phyloP scores from a whole-genome alignment of 306 rosid species.

The Castanea sativa region DNA sequence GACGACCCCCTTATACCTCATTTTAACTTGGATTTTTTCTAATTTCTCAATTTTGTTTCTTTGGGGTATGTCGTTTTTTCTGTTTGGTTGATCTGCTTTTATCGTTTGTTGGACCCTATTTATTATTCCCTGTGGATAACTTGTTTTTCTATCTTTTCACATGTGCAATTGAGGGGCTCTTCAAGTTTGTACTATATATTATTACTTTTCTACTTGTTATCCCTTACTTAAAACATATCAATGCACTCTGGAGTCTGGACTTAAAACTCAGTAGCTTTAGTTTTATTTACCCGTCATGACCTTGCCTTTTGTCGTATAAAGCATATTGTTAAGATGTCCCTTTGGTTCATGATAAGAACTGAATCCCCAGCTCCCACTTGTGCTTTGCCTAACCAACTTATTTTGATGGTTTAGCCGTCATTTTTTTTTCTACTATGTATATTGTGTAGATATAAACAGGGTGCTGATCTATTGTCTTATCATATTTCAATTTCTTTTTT shows the following conservation, averaged over 20 bases:
- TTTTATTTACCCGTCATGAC: background rate
- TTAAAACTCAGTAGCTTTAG: background rate
- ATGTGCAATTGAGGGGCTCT: background rate
- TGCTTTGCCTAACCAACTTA: background rate
- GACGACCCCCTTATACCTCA: background rate
- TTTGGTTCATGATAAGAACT: background rate
- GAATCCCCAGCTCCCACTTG: background rate
- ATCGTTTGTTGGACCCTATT: background rate
- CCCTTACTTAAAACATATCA: conserved; percentile 2
- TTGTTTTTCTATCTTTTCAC: background rate
- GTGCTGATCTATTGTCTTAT: background rate
- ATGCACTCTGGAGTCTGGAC: background rate
- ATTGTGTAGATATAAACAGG: background rate
- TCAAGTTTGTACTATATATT: background rate
- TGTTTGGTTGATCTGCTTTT: background rate
- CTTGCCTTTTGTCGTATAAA: background rate
- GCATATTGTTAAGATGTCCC: background rate
- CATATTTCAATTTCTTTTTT: background rate
- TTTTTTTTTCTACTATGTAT: background rate
- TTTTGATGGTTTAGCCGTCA: conserved; percentile 2
- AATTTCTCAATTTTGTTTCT: conserved; percentile 6
- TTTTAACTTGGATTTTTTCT: conserved; percentile 1
- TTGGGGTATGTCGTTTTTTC: background rate
- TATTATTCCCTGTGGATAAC: background rate
- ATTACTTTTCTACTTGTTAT: background rate